Percentiles rank a stretch among this genome's conserved stretches.
phyloP scores from a whole-genome alignment of 169 alveolate genomes.

The Cryptosporidium ubiquitum region DNA sequence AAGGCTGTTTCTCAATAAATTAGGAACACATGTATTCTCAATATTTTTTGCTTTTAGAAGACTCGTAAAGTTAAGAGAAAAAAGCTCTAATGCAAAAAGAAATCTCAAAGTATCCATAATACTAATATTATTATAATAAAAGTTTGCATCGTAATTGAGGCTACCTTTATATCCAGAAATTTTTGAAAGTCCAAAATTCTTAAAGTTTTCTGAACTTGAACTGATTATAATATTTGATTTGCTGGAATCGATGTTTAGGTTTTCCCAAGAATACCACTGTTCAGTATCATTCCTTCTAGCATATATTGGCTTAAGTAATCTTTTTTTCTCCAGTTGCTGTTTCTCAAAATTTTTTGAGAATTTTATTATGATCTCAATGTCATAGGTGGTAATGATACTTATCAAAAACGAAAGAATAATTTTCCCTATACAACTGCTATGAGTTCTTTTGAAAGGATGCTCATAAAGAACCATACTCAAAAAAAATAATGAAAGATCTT shows the following conservation, averaged over 20 bases:
- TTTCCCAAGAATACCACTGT: slow-evolving; percentile 75
- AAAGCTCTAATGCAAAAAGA: slow-evolving; percentile 57
- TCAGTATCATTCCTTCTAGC: slow-evolving; percentile 49
- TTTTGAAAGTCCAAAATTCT: background rate
- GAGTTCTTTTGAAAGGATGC: slow-evolving; percentile 72
- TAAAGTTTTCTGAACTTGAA: background rate
- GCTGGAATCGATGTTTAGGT: slow-evolving; percentile 34
- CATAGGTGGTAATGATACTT: slow-evolving; percentile 55
- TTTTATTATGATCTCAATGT: slow-evolving; percentile 40
- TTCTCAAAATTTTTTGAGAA: slow-evolving; percentile 60
- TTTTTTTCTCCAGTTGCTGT: slow-evolving; percentile 36
- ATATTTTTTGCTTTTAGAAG: slow-evolving; percentile 26
- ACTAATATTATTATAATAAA: slow-evolving; percentile 33
- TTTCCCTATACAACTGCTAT: slow-evolving; percentile 51
- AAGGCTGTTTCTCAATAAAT: slow-evolving; percentile 30
- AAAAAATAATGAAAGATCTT: slow-evolving; percentile 59
- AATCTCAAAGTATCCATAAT: slow-evolving; percentile 65
- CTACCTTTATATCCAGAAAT: background rate
- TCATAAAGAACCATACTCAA: slow-evolving; percentile 68
- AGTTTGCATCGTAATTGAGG: slow-evolving; percentile 20
- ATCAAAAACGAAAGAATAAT: slow-evolving; percentile 44
- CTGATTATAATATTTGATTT: background rate
- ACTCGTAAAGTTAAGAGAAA: slow-evolving; percentile 45
- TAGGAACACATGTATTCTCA: slow-evolving; percentile 46
- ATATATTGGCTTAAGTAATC: slow-evolving; percentile 45